These are phyloP conservation scores for Wickerhamiella lipophila DNA, from an alignment of 805 yeast genomes.

Conservation along the genomic window DNA sequence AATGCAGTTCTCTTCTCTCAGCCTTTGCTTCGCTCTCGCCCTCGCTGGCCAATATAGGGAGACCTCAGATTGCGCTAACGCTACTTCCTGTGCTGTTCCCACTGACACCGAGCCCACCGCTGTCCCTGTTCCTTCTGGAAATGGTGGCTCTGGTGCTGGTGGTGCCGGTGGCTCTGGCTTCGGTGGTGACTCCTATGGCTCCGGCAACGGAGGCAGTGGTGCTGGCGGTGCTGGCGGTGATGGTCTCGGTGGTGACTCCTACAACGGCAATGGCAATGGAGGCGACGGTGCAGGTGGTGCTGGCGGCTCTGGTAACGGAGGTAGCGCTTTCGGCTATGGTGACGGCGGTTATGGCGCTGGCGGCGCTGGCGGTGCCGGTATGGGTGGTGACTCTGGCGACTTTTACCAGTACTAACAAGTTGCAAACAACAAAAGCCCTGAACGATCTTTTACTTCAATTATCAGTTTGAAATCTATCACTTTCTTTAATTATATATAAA, in stretches of 20 bases:
- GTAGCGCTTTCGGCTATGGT: no score
- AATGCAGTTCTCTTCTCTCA: slow-evolving; percentile 1
- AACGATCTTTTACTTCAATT: neutral
- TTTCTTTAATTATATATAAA: neutral
- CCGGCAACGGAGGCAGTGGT: neutral
- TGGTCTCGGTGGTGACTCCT: neutral
- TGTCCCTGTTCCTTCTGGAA: no score
- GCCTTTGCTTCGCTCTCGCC: slow-evolving; percentile 1
- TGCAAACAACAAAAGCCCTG: neutral
- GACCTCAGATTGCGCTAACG: neutral
- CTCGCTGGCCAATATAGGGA: neutral
- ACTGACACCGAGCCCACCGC: no score
- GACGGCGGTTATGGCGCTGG: no score
- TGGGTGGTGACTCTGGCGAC: neutral
- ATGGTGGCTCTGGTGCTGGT: no score
- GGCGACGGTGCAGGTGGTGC: neutral
- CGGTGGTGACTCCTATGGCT: neutral
- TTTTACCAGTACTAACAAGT: neutral
- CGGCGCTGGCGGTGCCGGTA: neutral
- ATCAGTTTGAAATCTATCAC: neutral
- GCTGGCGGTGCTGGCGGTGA: neutral
- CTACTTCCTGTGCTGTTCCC: neutral
- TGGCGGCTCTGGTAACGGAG: neutral
- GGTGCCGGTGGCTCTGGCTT: neutral
- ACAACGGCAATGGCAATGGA: neutral